Evolutionary conservation across 208 protist genomes (phyloP).

Genomic region (Porcisia hertigi): DNA sequence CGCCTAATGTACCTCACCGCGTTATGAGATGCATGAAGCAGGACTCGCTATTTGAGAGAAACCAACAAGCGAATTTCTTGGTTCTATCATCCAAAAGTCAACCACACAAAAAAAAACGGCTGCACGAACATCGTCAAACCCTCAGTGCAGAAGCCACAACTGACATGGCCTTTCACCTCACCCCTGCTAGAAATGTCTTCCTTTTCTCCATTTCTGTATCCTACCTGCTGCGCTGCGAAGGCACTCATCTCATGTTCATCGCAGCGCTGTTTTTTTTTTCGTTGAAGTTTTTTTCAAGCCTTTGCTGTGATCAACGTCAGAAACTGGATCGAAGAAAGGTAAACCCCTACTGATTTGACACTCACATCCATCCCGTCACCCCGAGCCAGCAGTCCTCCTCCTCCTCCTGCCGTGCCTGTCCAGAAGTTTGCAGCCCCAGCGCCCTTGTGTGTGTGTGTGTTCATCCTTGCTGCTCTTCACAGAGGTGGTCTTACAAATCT

Average conservation of each 20-base stretch:
- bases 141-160: background rate
- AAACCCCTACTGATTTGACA: background rate
- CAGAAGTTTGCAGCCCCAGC: background rate
- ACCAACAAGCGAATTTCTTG: background rate
- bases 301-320: no score
- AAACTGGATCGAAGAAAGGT: no score
- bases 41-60: background rate
- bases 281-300: background rate
- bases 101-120: background rate
- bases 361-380: background rate
- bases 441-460: background rate
- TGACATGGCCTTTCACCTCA: background rate
- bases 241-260: background rate
- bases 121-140: background rate
- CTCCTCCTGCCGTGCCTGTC: background rate
- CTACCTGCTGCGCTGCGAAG: background rate
- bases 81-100: background rate
- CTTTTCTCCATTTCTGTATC: background rate
- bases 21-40: background rate
- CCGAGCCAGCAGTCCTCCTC: background rate
- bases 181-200: background rate
- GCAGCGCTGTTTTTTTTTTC: background rate
- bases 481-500: background rate
- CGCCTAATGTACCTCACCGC: background rate
- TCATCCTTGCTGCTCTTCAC: background rate